These are phyloP conservation scores for Roridomyces roridus DNA, from an alignment of 768 basidiomycete species.

Conservation along the genomic window DNA sequence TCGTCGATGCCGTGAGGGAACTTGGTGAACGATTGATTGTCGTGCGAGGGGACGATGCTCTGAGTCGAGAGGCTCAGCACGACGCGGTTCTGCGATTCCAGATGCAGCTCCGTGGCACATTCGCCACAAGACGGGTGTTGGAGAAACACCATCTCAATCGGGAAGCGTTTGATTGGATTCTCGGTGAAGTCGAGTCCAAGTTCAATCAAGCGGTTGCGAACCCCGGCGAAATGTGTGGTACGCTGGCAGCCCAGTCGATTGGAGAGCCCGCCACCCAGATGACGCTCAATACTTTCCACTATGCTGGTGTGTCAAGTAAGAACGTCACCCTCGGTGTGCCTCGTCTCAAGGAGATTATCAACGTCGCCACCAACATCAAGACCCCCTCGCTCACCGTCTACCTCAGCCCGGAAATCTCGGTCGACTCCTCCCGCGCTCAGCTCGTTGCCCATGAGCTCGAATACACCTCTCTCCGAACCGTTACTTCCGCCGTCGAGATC, in stretches of 20 bases:
- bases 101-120: slow-evolving; percentile 90
- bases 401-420: slow-evolving; percentile 73
- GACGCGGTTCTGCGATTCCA: slow-evolving; percentile 93
- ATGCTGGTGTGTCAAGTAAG: slow-evolving; percentile 99
- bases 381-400: slow-evolving; percentile 96
- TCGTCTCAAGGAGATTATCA: slow-evolving; percentile 98
- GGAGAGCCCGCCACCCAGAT: slow-evolving; percentile 99
- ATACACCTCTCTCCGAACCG: slow-evolving; percentile 91
- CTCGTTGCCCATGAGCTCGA: slow-evolving; percentile 92
- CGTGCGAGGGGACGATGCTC: slow-evolving; percentile 82
- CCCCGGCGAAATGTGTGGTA: slow-evolving; percentile 99
- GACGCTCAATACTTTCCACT: slow-evolving; percentile 99
- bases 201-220: slow-evolving; percentile 93
- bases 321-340: slow-evolving; percentile 99
- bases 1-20: slow-evolving; percentile 79
- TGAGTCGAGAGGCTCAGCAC: slow-evolving; percentile 79
- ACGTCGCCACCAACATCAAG: slow-evolving; percentile 98
- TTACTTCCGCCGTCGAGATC: slow-evolving; percentile 95
- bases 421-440: slow-evolving; percentile 72
- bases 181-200: slow-evolving; percentile 94
- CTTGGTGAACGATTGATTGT: slow-evolving; percentile 81
- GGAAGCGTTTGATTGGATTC: slow-evolving; percentile 97
- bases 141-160: slow-evolving; percentile 88
- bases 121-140: slow-evolving; percentile 86
- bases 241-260: slow-evolving; percentile 96